These are phyloP conservation scores for Castanopsis chinensis DNA, from an alignment of 306 rosid species.

Conservation along the genomic window DNA sequence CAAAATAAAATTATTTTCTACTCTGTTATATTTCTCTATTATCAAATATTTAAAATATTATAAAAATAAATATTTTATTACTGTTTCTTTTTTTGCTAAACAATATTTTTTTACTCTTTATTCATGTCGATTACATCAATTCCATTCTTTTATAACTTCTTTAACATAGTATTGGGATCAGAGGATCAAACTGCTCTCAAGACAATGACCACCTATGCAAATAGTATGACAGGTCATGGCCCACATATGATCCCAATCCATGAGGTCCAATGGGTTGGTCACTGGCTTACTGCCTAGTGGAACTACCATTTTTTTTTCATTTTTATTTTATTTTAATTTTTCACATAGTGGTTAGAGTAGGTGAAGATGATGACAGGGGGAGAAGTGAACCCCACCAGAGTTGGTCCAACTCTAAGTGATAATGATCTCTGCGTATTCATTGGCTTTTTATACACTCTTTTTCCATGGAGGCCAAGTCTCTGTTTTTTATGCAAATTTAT, in stretches of 20 bases:
- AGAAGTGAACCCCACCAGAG: slow-evolving; percentile 24
- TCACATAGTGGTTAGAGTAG: slow-evolving; percentile 47
- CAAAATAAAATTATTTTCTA: too few species aligned
- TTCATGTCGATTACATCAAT: too few species aligned
- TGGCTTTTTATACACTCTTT: background rate
- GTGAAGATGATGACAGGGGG: slow-evolving; percentile 54
- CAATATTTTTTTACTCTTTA: too few species aligned
- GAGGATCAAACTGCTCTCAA: background rate
- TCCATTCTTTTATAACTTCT: too few species aligned
- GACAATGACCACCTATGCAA: background rate
- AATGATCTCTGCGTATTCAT: background rate
- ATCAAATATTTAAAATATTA: too few species aligned
- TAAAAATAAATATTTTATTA: too few species aligned
- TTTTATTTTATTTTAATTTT: background rate
- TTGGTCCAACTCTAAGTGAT: slow-evolving; percentile 2
- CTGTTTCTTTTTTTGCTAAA: too few species aligned
- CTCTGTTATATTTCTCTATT: too few species aligned
- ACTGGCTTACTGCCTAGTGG: background rate
- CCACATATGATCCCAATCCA: background rate
- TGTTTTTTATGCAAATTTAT: too few species aligned
- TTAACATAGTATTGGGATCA: too few species aligned
- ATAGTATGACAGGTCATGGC: background rate
- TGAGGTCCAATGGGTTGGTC: background rate
- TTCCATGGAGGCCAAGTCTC: background rate
- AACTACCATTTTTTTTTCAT: background rate